Base-by-base conservation (phyloP, 2,329 filamentous ascomycete species). In the Pseudocercospora crystallina region DNA sequence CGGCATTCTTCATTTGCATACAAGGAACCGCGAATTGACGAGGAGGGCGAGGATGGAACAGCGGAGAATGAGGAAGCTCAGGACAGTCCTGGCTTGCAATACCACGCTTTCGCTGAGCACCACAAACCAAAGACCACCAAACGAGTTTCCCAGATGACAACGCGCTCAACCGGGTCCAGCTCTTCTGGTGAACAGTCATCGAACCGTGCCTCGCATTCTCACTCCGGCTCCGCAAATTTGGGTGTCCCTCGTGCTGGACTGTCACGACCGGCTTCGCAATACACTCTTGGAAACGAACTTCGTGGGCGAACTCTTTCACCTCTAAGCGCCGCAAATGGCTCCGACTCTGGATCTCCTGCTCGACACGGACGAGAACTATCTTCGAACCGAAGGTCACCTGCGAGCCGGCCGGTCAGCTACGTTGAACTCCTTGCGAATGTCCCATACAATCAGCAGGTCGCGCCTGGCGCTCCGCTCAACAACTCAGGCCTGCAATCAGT, bases 401-500 rank as follows among this genome's bases (percentile, higher is more conserved):
- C 82, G 54, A 75, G 69, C 45, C 73, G 83, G 42, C 81, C 82
- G 0, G 65, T 77, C 7, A 85, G 82, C 5, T 83, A 84, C 60
- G 71, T 85, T 29, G 81, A 85, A 61, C 70, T 85, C 34, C 73
- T 85, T 29, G 84, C 75, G 53, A 65, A 81, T 56, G 73, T 82
- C 2, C 88, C 88, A 0, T 95, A 95, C 67, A 88, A 88, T 17
- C 90, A 95, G 69, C 89, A 89, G 50, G 83, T 72, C 69, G 89
- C 72, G 64, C 89, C 74, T 65, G 74, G 76, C 5, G 72, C 76
- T 33, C 76, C 81, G 26, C 78, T 95, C 53, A 89, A 95, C 70
- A 96, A 97, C 66, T 84, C 87, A 9, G 81, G 87, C 56, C 75
- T 99, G 42, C 86, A 89, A 53, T 84, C 80, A 49, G 85, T 82